phyloP scores from a whole-genome alignment of 148 eudicot species.

The Chenopodium quinoa region DNA sequence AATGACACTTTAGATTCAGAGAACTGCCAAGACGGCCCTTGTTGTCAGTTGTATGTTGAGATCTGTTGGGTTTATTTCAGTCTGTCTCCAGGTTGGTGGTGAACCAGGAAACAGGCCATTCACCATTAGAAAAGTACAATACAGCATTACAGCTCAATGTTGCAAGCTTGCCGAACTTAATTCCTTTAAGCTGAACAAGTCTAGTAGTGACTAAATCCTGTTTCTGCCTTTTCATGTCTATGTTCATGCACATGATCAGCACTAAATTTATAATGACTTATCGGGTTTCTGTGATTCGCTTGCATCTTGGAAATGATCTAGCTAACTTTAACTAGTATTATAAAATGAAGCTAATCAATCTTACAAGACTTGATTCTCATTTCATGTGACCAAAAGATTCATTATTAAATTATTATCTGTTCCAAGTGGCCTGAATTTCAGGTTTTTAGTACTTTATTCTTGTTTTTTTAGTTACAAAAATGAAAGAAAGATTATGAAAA shows the following conservation, averaged over 20 bases:
- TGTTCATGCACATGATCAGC: background rate
- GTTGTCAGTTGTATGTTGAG: background rate
- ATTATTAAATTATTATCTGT: background rate
- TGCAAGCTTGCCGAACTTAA: background rate
- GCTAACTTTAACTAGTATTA: background rate
- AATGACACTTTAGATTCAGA: background rate
- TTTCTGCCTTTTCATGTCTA: background rate
- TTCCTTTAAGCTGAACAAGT: background rate
- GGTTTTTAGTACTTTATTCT: background rate
- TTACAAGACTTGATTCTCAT: background rate
- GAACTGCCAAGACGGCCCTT: background rate
- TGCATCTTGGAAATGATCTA: background rate
- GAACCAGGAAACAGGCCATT: background rate
- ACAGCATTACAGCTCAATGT: background rate
- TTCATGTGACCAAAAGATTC: background rate
- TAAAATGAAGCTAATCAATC: background rate
- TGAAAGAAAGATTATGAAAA: background rate
- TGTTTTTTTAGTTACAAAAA: background rate
- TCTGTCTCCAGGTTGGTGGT: slow-evolving; percentile 15
- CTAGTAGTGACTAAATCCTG: background rate
- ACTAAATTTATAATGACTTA: background rate
- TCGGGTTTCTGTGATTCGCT: background rate
- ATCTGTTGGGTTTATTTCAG: background rate
- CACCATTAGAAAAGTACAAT: background rate
- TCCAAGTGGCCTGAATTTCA: background rate